Base-by-base conservation (phyloP, 768 basidiomycete species). In the Dacryopinax spathularia region DNA sequence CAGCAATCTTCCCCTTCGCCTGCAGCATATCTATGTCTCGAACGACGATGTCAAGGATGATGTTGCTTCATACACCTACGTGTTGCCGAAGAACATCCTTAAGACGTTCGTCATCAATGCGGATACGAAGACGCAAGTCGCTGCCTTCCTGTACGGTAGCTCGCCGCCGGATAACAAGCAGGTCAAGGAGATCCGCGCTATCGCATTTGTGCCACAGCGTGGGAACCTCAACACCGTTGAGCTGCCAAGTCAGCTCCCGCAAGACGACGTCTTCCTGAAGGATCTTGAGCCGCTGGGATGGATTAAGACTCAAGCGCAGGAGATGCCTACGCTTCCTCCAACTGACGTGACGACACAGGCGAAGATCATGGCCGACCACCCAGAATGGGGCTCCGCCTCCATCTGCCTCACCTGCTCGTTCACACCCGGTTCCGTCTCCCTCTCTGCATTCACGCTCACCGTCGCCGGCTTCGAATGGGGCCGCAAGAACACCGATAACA, bases 11-110 rank as follows among this genome's bases (percentile, higher is more conserved):
- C 85, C 95, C 2, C 85, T 99, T 65, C 91, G 96, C 71, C 80
- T 98, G 65, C 94, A 98, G 72, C 94, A 99, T 73, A 96, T 98
- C 75, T 98, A 96, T 73, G 96, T 99, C 33, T 95, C 93, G 39
- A 99, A 97, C 71, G 96, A 99, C 70, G 95, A 99, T 71, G 94
- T 99, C 71, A 95, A 95, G 75, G 96, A 99, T 71, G 96, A 98
- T 70, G 92, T 94, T 3, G 85, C 87, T 25, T 90, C 90, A 7
- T 92, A 82, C 74, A 99, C 96, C 36, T 98, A 91, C 70, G 92
- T 99, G 62, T 79, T 99, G 61, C 94, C 96, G 31, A 99, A 99
- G 82, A 99, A 99, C 74, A 81, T 98, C 62, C 79, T 99, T 33
- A 87, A 90, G 56, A 88, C 92, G 1, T 98, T 99, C 77, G 88